A percentile compares a stretch with the other conserved stretches of the same genome.
phyloP scores from a whole-genome alignment of 768 basidiomycete species.

The Serendipita indica region DNA sequence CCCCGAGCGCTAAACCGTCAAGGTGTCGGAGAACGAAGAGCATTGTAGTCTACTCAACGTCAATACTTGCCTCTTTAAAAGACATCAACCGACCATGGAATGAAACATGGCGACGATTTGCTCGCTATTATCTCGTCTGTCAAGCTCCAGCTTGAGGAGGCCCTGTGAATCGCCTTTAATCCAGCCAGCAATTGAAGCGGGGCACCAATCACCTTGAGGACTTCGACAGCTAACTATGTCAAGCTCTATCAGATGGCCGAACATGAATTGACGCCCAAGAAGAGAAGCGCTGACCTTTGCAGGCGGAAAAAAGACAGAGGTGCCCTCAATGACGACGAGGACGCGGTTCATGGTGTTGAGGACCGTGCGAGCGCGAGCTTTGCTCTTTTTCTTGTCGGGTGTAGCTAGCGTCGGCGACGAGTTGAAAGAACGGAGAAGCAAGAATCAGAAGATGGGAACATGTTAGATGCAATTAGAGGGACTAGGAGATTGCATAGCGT shows the following conservation, averaged over 20 bases:
- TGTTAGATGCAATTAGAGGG: too few relatives aligned
- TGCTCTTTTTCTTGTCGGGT: slow-evolving; percentile 1
- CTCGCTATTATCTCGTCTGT: slow-evolving; percentile 1
- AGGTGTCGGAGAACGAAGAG: background rate
- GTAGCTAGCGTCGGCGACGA: background rate
- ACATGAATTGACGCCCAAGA: background rate
- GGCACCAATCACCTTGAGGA: background rate
- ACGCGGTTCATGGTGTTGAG: background rate
- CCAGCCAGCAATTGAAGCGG: background rate
- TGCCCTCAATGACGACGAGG: background rate
- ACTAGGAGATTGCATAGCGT: too few relatives aligned
- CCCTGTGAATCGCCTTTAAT: background rate
- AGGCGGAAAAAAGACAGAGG: background rate
- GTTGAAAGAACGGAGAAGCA: background rate
- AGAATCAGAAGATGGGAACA: too few relatives aligned
- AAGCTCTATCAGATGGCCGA: background rate
- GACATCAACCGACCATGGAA: background rate
- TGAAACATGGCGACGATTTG: slow-evolving; percentile 4
- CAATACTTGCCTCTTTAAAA: background rate
- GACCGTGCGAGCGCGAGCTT: background rate
- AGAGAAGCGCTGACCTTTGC: background rate
- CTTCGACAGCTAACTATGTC: background rate
- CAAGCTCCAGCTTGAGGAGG: background rate
- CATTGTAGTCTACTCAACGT: background rate
- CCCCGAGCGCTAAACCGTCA: background rate